A percentile compares a stretch with the other conserved stretches of the same genome.
These are phyloP conservation scores for Vairimorpha necatrix DNA, from an alignment of 371 early-diverging fungal species.

Conservation along the genomic window DNA sequence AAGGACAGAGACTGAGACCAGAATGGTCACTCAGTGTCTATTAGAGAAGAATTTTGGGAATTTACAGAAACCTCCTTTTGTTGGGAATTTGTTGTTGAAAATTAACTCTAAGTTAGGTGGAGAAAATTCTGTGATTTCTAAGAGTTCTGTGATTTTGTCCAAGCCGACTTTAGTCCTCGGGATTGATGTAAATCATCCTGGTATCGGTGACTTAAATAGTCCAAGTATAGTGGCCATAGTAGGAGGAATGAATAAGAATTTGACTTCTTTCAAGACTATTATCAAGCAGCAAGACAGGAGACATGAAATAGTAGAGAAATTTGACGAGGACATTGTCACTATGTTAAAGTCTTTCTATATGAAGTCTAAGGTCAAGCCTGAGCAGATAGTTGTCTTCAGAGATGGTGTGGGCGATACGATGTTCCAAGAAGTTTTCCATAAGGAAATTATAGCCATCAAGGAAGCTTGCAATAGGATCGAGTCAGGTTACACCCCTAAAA, in stretches of 20 bases:
- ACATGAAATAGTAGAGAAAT: slow-evolving; percentile 76
- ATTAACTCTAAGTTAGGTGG: slow-evolving; percentile 80
- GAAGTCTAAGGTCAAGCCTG: slow-evolving; percentile 66
- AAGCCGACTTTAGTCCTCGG: slow-evolving; percentile 79
- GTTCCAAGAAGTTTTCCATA: slow-evolving; percentile 71
- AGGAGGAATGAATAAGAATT: slow-evolving; percentile 76
- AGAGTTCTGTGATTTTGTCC: slow-evolving; percentile 59
- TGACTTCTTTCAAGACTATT: slow-evolving; percentile 67
- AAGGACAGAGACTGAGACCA: slow-evolving; percentile 75
- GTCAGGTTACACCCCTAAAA: slow-evolving; percentile 70
- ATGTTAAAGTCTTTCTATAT: slow-evolving; percentile 33
- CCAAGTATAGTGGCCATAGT: slow-evolving; percentile 83
- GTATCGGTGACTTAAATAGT: slow-evolving; percentile 63
- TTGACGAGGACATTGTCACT: slow-evolving; percentile 54
- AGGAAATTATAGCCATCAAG: slow-evolving; percentile 73
- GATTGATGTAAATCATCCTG: slow-evolving; percentile 77
- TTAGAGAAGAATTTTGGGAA: slow-evolving; percentile 70
- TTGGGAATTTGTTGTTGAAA: slow-evolving; percentile 74
- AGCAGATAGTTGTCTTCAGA: slow-evolving; percentile 81
- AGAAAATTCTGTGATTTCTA: slow-evolving; percentile 66
- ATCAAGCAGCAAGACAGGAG: slow-evolving; percentile 72
- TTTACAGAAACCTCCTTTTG: slow-evolving; percentile 69
- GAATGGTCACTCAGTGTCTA: slow-evolving; percentile 82
- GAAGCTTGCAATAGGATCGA: slow-evolving; percentile 71
- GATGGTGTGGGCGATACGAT: slow-evolving; percentile 84